Evolutionary conservation across 768 basidiomycete genomes (phyloP).

Genomic region (Mycena crocata): DNA sequence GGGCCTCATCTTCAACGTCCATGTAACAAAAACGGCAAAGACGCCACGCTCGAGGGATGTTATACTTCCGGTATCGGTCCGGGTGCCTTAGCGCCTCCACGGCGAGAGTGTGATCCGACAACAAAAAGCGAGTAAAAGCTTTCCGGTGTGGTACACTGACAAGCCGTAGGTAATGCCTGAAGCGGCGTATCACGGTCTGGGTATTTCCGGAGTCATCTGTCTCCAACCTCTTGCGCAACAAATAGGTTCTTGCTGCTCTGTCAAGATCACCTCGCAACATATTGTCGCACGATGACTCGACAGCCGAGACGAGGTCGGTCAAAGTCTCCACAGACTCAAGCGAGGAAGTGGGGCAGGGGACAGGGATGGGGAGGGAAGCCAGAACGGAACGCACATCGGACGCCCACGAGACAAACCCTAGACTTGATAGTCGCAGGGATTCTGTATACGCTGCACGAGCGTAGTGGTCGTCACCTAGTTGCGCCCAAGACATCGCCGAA

Average conservation of each 20-base stretch:
- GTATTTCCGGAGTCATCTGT: not conserved
- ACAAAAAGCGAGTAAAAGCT: constrained; percentile 6
- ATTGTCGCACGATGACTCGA: not conserved
- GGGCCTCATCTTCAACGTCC: too few species aligned
- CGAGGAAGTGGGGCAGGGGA: too few species aligned
- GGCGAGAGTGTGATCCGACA: too few species aligned
- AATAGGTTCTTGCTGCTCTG: not conserved
- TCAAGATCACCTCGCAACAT: not conserved
- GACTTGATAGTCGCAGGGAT: not conserved
- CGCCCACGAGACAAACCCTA: too few species aligned
- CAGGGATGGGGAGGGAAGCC: too few species aligned
- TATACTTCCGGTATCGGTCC: not conserved
- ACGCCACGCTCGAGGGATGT: too few species aligned
- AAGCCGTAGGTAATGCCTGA: constrained; percentile 1
- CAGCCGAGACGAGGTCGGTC: not conserved
- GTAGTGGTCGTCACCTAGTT: not conserved
- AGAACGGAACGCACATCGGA: too few species aligned
- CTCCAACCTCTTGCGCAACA: not conserved
- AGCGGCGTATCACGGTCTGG: not conserved
- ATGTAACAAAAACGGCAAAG: too few species aligned
- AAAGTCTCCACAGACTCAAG: too few species aligned
- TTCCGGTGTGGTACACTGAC: not conserved
- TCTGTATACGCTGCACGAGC: not conserved
- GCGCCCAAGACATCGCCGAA: constrained; percentile 29
- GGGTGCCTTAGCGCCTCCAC: constrained; percentile 7